Base-by-base conservation (phyloP, 768 basidiomycete genomes). In the Leccinum pellstonianum region DNA sequence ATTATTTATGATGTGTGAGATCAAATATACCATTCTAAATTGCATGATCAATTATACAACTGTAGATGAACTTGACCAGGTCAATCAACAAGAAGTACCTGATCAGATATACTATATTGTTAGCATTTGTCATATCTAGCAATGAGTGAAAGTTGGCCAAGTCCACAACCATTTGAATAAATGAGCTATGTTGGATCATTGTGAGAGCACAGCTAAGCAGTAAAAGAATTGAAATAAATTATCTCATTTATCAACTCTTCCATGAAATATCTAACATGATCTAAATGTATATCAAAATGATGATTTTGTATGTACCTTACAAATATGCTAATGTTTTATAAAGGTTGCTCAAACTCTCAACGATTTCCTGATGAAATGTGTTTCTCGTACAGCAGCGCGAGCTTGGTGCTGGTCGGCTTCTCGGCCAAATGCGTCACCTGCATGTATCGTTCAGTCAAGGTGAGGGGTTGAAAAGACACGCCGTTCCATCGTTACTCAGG, bases 301-400 rank as follows among this genome's bases (percentile, higher is more conserved):
- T 41, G 38, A 41, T 41, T 41, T 17, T 14, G 38, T 14, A 41
- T 41, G 38, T 41, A 41, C 17, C 17, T 41, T 14, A 41, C 17
- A 17, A 41, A 41, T 9, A 41, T 41, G 38, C 12, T 17, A 41
- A 41, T 41, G 17, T 5, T 41, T 14, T 41, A 41, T 41, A 41
- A 41, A 17, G 38, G 38, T 17, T 41, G 38, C 17, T 14, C 38
- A 17, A 41, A 41, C 38, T 14, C 38, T 41, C 38, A 14, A 17
- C 6, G 38, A 41, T 41, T 41, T 41, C 38, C 38, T 41, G 38
- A 41, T 41, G 38, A 21, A 21, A 23, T 23, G 23, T 86, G 86
- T 61, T 87, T 89, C 43, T 85, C 81, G 68, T 93, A 96, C 5
- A 98, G 76, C 73, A 93, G 85, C 23, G 92, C 90, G 1, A 98